Conservation (phyloP, 2,329 filamentous ascomycete genomes). For the Aschersonia sp. region DNA sequence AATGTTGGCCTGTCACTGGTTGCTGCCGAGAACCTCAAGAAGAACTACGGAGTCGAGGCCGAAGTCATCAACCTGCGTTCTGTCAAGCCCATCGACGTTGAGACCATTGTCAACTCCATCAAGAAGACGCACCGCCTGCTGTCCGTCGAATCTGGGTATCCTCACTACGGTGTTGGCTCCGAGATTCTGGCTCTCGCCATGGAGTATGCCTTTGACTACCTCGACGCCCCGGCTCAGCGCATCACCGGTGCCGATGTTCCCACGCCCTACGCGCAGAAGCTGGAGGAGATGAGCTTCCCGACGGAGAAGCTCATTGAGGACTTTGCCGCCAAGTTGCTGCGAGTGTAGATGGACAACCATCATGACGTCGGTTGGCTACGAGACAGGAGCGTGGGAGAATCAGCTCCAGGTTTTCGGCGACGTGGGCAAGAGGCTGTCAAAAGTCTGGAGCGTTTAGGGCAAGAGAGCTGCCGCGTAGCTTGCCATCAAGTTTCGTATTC, state of each 20-base stretch:
- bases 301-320: slow-evolving; percentile 75
- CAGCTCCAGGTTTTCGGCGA: too few species aligned
- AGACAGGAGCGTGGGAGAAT: too few species aligned
- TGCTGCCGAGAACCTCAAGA: slow-evolving; percentile 82
- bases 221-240: slow-evolving; percentile 83
- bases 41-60: slow-evolving; percentile 88
- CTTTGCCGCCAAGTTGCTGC: slow-evolving; percentile 79
- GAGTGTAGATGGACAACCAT: slow-evolving; percentile 37
- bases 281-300: slow-evolving; percentile 94
- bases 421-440: too few species aligned
- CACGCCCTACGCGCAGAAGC: slow-evolving; percentile 82
- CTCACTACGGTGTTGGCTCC: slow-evolving; percentile 79
- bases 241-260: slow-evolving; percentile 95
- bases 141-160: slow-evolving; percentile 89
- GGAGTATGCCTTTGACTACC: slow-evolving; percentile 98
- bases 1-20: slow-evolving; percentile 84
- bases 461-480: too few species aligned
- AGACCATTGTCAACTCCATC: slow-evolving; percentile 88
- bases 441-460: too few species aligned
- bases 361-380: too few species aligned
- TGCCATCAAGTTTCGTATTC: too few species aligned
- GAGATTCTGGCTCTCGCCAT: slow-evolving; percentile 90
- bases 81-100: slow-evolving; percentile 90
- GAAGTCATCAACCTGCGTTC: slow-evolving; percentile 98
- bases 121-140: slow-evolving; percentile 96